These are phyloP conservation scores for Kluyveromyces siamensis DNA, from an alignment of 805 yeast species.

Conservation along the genomic window DNA sequence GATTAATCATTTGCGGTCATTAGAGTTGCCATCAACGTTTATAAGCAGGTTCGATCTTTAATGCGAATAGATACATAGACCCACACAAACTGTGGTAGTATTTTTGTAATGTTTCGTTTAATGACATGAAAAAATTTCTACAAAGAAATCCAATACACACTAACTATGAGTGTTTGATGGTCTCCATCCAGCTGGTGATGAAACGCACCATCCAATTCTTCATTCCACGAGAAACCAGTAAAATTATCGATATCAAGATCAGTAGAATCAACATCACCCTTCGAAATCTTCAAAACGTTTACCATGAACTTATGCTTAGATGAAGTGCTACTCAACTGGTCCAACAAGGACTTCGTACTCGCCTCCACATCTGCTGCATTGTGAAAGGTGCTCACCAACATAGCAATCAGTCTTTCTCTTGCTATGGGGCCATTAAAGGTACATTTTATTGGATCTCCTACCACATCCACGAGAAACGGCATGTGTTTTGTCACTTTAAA, in stretches of 20 bases:
- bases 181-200: slow-evolving; percentile 26
- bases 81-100: neutral
- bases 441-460: neutral
- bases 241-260: slow-evolving; percentile 24
- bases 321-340: slow-evolving; percentile 34
- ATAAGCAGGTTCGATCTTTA: slow-evolving; percentile 14
- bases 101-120: neutral
- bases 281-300: slow-evolving; percentile 31
- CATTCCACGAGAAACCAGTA: slow-evolving; percentile 52
- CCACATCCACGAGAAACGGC: neutral
- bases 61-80: neutral
- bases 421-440: slow-evolving; percentile 14
- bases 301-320: slow-evolving; percentile 50
- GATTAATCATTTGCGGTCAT: slow-evolving; percentile 8
- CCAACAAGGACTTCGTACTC: slow-evolving; percentile 28
- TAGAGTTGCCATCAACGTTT: slow-evolving; percentile 17
- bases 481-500: too few species aligned
- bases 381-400: slow-evolving; percentile 9
- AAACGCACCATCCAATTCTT: slow-evolving; percentile 44
- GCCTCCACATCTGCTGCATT: slow-evolving; percentile 11
- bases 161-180: slow-evolving; percentile 17
- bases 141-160: slow-evolving; percentile 23
- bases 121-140: neutral
- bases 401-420: slow-evolving; percentile 9
- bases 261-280: slow-evolving; percentile 14